Percentiles rank a stretch among this genome's conserved stretches.
phyloP scores from a whole-genome alignment of 345 rosid genomes.

The Hypericum androsaemum region DNA sequence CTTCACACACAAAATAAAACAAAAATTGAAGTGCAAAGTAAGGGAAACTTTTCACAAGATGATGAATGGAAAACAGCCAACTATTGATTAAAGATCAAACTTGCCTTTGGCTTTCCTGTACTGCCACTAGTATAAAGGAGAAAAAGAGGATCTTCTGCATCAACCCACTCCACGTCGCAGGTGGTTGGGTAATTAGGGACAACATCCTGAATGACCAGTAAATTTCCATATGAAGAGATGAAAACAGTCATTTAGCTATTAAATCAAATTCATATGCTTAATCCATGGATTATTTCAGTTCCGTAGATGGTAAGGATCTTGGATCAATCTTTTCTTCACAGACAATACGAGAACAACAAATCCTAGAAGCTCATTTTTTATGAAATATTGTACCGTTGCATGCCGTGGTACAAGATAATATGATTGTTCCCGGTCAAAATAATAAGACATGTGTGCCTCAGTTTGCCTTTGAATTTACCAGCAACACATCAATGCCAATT shows the following conservation, averaged over 20 bases:
- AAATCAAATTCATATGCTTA: neutral
- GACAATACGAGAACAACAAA: too few species aligned
- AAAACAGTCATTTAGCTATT: neutral
- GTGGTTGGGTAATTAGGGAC: conserved; percentile 66
- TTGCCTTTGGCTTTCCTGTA: conserved; percentile 98
- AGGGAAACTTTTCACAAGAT: neutral
- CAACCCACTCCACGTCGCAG: conserved; percentile 95
- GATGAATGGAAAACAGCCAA: neutral
- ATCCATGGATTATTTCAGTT: too few species aligned
- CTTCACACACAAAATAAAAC: conserved; percentile 26
- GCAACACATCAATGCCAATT: too few species aligned
- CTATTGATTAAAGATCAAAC: conserved; percentile 5
- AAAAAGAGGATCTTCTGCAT: conserved; percentile 96
- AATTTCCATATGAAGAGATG: conserved; percentile 13
- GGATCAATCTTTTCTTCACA: too few species aligned
- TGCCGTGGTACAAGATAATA: too few species aligned
- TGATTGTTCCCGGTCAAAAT: too few species aligned
- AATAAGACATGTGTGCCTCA: too few species aligned
- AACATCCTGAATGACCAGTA: conserved; percentile 45
- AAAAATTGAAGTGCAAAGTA: neutral
- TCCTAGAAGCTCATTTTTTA: too few species aligned
- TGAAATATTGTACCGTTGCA: too few species aligned
- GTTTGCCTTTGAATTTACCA: too few species aligned
- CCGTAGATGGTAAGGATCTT: too few species aligned
- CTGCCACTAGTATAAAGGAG: conserved; percentile 97